These are phyloP conservation scores for Prunus campanulata DNA, from an alignment of 306 rosid species.

Conservation along the genomic window DNA sequence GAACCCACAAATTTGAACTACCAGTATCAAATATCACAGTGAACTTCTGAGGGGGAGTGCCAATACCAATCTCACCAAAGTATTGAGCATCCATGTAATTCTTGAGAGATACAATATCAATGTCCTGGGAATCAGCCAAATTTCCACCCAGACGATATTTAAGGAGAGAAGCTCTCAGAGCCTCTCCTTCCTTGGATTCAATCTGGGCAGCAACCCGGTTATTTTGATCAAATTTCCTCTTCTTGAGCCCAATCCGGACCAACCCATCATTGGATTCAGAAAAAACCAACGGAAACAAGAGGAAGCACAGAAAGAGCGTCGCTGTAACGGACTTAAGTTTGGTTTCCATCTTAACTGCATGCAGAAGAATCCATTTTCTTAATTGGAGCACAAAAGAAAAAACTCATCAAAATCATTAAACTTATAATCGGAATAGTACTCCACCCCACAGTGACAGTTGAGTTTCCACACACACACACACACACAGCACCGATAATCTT, in stretches of 20 bases:
- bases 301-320: conserved; percentile 35
- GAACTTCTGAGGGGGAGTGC: conserved; percentile 80
- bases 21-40: conserved; percentile 84
- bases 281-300: conserved; percentile 45
- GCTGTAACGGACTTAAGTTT: conserved; percentile 16
- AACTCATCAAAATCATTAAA: neutral
- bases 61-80: conserved; percentile 85
- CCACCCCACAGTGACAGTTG: neutral
- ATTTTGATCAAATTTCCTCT: conserved; percentile 44
- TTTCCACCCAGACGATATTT: conserved; percentile 31
- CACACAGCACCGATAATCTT: neutral
- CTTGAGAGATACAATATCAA: conserved; percentile 60
- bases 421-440: neutral
- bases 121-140: conserved; percentile 35
- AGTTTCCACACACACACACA: neutral
- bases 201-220: conserved; percentile 43
- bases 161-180: conserved; percentile 15
- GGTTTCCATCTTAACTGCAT: conserved; percentile 41
- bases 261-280: conserved; percentile 44
- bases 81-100: conserved; percentile 93
- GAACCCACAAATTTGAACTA: conserved; percentile 87
- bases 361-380: neutral
- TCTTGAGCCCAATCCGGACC: conserved; percentile 52
- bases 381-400: neutral
- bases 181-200: conserved; percentile 41